Evolutionary conservation across 2,329 filamentous ascomycete species (phyloP).

Genomic region (Xylaria digitata): DNA sequence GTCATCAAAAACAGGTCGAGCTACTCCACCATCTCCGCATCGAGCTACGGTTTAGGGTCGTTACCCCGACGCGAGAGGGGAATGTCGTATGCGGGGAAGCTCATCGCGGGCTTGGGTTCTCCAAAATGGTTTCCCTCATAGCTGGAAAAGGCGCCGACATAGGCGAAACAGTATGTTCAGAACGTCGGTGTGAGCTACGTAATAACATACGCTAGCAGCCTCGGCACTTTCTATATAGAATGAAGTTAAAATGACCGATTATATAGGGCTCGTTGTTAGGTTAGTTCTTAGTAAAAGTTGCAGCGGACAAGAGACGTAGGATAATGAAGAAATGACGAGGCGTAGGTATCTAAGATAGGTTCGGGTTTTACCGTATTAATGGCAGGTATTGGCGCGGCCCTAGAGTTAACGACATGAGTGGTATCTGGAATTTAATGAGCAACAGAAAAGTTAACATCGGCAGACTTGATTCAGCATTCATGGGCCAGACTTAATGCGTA

Average conservation of each 20-base stretch:
- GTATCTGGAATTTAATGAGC: background rate
- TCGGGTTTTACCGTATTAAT: background rate
- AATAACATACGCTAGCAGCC: background rate
- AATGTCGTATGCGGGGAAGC: conserved; percentile 30
- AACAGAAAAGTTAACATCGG: background rate
- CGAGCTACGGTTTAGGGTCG: conserved; percentile 1
- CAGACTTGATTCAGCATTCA: background rate
- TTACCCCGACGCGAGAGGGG: conserved; percentile 27
- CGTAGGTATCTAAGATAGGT: no score
- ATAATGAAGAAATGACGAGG: no score
- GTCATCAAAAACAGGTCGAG: conserved; percentile 17
- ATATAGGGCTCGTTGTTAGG: background rate
- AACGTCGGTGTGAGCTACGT: background rate
- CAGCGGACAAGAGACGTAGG: no score
- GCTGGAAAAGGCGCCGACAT: background rate
- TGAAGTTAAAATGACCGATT: background rate
- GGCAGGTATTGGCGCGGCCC: background rate
- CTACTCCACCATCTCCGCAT: conserved; percentile 39
- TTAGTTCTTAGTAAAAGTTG: background rate
- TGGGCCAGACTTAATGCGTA: background rate
- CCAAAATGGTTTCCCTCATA: conserved; percentile 15
- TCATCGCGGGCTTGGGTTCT: conserved; percentile 23
- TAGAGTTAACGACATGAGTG: background rate
- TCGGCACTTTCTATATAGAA: background rate
- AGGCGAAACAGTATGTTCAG: background rate